phyloP scores from a whole-genome alignment of 345 rosid species.

The Odontarrhena argentea region DNA sequence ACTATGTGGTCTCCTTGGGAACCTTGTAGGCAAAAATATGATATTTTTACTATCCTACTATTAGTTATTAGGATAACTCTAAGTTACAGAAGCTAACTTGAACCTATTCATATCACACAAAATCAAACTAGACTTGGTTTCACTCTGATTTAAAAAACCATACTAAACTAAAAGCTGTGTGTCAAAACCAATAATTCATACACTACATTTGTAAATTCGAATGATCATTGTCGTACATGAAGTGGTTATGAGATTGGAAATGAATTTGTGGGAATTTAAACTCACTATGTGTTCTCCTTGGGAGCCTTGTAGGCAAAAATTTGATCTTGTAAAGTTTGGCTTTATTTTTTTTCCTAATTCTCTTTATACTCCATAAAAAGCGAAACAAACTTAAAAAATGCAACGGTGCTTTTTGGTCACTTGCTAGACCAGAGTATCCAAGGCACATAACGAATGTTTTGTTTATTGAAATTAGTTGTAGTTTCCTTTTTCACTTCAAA shows the following conservation, averaged over 20 bases:
- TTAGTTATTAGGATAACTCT: no score
- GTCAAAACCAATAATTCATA: background rate
- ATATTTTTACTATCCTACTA: no score
- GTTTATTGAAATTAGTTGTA: background rate
- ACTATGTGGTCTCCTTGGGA: conserved; percentile 1
- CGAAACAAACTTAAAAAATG: conserved; percentile 26
- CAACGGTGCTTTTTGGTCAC: conserved; percentile 29
- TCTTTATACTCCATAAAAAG: conserved; percentile 19
- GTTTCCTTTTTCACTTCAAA: conserved; percentile 21
- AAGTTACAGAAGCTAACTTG: background rate
- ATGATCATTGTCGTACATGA: background rate
- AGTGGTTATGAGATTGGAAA: conserved; percentile 7
- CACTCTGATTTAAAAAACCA: background rate
- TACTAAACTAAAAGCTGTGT: background rate
- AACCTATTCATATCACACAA: background rate
- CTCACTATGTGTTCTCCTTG: conserved; percentile 5
- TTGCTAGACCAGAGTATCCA: conserved; percentile 36
- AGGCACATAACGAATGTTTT: conserved; percentile 36
- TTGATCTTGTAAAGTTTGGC: conserved; percentile 26
- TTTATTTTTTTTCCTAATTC: conserved; percentile 3
- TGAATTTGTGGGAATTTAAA: conserved; percentile 16
- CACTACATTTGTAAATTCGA: background rate
- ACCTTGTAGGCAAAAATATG: background rate
- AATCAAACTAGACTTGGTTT: background rate
- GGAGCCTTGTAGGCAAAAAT: background rate